Conservation (phyloP, 352 stramenopile genomes). For the Globisporangium radiosum region DNA sequence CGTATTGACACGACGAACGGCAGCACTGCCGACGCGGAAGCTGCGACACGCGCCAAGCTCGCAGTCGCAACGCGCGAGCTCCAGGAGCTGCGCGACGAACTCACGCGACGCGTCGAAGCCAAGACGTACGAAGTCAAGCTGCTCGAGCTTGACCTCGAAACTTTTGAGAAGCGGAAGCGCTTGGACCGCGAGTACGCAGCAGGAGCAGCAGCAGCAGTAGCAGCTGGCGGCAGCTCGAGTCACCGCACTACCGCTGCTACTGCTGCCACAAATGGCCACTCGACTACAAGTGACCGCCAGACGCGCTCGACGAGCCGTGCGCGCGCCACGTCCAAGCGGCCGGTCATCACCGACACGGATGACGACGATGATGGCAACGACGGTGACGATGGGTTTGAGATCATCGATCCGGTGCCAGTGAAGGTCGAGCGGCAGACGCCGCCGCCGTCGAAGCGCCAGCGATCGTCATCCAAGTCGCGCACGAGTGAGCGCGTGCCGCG, state of each 20-base stretch:
- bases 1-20: conserved; percentile 43
- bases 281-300: conserved; percentile 8
- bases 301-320: conserved; percentile 24
- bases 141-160: conserved; percentile 54
- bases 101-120: conserved; percentile 32
- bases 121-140: conserved; percentile 67
- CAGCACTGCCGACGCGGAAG: background rate
- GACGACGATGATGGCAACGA: conserved; percentile 21
- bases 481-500: conserved; percentile 2
- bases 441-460: conserved; percentile 2
- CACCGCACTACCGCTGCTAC: background rate
- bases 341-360: conserved; percentile 61
- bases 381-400: conserved; percentile 41
- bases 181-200: conserved; percentile 26
- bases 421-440: conserved; percentile 18
- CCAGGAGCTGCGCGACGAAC: conserved; percentile 25
- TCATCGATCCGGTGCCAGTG: conserved; percentile 38
- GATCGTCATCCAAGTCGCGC: conserved; percentile 4
- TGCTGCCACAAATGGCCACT: background rate
- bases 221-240: no score
- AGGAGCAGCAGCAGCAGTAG: no score
- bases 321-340: conserved; percentile 37
- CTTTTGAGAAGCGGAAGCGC: conserved; percentile 46
- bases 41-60: conserved; percentile 30
- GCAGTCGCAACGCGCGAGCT: conserved; percentile 39